Evolutionary conservation across 129 eudicot species (phyloP), one percentile per base, ranked within the genome.

Genomic region (Saussurea involucrata): DNA sequence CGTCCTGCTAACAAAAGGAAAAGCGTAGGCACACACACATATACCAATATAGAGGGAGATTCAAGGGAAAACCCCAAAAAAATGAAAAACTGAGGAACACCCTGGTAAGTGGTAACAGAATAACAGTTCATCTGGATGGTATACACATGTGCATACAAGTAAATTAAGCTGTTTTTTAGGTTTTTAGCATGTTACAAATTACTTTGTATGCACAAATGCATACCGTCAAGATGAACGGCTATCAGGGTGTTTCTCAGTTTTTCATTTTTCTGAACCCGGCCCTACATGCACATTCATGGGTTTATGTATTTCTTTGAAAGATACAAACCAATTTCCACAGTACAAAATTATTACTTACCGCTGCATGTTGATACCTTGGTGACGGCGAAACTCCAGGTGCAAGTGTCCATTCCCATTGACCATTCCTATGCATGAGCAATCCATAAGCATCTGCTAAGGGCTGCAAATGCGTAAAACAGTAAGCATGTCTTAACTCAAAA

Each of bases 381-480:
- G 98, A 95, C 32, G 98, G 98, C 29, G 97, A 88, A 64, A 95
- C 92, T 31, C 97, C 97, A 44, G 98, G 98, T 77, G 98, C 98
- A 85, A 89, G 98, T 75, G 98, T 95, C 98, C 98, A 95, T 77
- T 95, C 96, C 98, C 98, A 95, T 78, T 87, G 88, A 61, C 98
- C 98, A 83, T 85, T 95, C 68, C 90, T 87, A 88, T 95, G 98
- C 96, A 91, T 91, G 61, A 91, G 94, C 84, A 95, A 76, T 77
- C 98, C 98, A 86, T 91, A 95, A 24, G 98, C 98, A 89, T 95
- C 98, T 24, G 90, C 93, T 79, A 91, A 70, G 9, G 98, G 98
- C 98, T 95, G 87, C 76, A 91, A 67, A 76, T 44, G 12, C 27
- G 15, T 58, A 21, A 22, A 58, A 58, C 65, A 0, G 13, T 58